Evolutionary conservation across 2,329 filamentous ascomycete species (phyloP).

Genomic region (Botrytis cinerea): DNA sequence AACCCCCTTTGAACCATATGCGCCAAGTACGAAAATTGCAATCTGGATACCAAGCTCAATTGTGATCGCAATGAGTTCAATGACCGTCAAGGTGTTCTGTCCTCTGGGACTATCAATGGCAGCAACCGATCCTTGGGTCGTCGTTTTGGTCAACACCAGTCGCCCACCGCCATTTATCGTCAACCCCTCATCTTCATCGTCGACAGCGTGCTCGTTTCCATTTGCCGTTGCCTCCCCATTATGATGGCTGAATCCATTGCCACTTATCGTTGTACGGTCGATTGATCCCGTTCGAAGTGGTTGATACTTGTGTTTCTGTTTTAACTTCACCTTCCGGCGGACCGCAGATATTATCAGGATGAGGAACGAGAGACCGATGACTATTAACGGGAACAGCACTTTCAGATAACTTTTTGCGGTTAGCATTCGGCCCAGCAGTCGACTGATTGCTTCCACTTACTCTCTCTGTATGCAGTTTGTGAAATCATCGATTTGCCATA

Average conservation of each 20-base stretch:
- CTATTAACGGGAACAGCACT: conserved; percentile 73
- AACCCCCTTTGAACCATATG: conserved; percentile 59
- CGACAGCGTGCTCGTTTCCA: conserved; percentile 40
- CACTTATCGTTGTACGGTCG: conserved; percentile 40
- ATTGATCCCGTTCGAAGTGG: conserved; percentile 50
- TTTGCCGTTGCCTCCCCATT: conserved; percentile 14
- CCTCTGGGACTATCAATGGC: conserved; percentile 75
- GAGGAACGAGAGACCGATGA: conserved; percentile 69
- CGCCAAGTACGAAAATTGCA: conserved; percentile 60
- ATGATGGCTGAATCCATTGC: conserved; percentile 12
- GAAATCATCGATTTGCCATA: conserved; percentile 65
- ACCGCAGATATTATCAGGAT: conserved; percentile 62
- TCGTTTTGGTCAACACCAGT: conserved; percentile 59
- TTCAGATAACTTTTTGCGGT: conserved; percentile 66
- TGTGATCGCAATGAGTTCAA: conserved; percentile 75
- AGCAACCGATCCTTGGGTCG: conserved; percentile 64
- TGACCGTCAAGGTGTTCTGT: conserved; percentile 66
- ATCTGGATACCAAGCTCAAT: conserved; percentile 71
- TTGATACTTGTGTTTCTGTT: conserved; percentile 58
- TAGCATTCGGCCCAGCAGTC: neutral
- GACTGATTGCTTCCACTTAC: conserved; percentile 51
- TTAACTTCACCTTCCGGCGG: conserved; percentile 54
- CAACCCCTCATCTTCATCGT: conserved; percentile 59
- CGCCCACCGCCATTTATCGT: conserved; percentile 60
- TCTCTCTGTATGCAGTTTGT: conserved; percentile 65